Percentiles rank a stretch among this genome's conserved stretches.
Evolutionary conservation across 2,329 filamentous ascomycete genomes (phyloP).

Genomic region (Paracamarosporium sp.): DNA sequence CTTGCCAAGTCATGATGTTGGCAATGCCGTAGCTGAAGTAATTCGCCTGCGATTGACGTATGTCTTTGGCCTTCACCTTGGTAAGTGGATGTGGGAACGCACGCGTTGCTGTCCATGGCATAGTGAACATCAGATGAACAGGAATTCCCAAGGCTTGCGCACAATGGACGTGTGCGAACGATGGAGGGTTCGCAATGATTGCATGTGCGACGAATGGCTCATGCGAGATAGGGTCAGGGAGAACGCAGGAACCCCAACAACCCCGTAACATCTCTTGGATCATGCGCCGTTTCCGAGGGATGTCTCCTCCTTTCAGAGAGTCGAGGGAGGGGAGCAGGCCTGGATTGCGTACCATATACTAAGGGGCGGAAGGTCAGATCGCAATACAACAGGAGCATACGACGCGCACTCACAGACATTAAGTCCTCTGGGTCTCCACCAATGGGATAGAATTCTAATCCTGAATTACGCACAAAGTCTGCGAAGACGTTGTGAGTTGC

Average conservation of each 20-base stretch:
- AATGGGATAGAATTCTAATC: slow-evolving; percentile 44
- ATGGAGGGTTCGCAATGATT: slow-evolving; percentile 81
- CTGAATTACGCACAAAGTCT: slow-evolving; percentile 19
- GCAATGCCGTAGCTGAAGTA: slow-evolving; percentile 57
- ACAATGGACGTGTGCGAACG: slow-evolving; percentile 76
- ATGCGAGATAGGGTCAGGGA: slow-evolving; percentile 40
- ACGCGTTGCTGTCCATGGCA: slow-evolving; percentile 57
- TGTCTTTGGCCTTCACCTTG: slow-evolving; percentile 50
- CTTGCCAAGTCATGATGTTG: slow-evolving; percentile 60
- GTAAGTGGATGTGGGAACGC: slow-evolving; percentile 59
- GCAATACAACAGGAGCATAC: background rate
- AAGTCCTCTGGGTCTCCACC: slow-evolving; percentile 46
- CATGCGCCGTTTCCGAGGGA: slow-evolving; percentile 39
- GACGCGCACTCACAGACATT: slow-evolving; percentile 44
- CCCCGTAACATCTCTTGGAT: slow-evolving; percentile 35
- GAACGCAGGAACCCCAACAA: slow-evolving; percentile 44
- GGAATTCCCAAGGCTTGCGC: slow-evolving; percentile 76
- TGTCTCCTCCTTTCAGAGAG: slow-evolving; percentile 32
- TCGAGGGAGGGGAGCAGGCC: slow-evolving; percentile 43
- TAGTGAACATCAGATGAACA: slow-evolving; percentile 84
- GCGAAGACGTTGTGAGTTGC: slow-evolving; percentile 28
- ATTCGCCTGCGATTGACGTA: slow-evolving; percentile 48
- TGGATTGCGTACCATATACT: slow-evolving; percentile 57
- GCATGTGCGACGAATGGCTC: slow-evolving; percentile 77
- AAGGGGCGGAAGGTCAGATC: background rate